Evolutionary conservation across 345 rosid genomes (phyloP), one percentile per base, ranked within the genome.

Genomic region (Arabis hirsuta): DNA sequence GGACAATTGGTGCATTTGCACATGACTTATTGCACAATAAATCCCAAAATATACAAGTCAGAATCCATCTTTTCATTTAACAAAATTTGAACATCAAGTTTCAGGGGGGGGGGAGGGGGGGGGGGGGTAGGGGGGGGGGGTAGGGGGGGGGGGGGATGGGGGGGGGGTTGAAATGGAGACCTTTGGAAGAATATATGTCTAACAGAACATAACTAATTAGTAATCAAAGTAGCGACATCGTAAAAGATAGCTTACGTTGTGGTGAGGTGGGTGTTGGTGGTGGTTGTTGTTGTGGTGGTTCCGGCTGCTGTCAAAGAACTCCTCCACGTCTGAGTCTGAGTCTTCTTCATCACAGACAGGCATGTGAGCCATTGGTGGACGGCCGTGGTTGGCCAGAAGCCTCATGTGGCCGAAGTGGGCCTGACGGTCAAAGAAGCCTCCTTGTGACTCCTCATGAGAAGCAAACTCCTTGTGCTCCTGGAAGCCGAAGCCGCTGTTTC

Each of bases 301-400:
- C 1, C 0, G 38, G 29, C 32, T 44, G 20, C 52, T 45, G 58
- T 61, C 38, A 61, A 7, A 67, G 43, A 3, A 45, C 38, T 75
- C 76, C 27, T 64, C 78, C 31, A 29, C 62, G 12, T 74, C 73
- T 38, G 78, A 74, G 39, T 67, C 60, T 12, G 47, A 39, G 27
- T 73, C 62, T 56, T 66, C 78, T 45, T 75, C 73, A 10, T 53
- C 64, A 14, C 50, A 68, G 20, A 11, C 19, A 36, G 73, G 6
- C 78, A 67, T 74, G 51, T 53, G 73, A 67, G 51, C 1, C 79
- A 75, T 61, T 36, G 73, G 69, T 53, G 74, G 56, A 68, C 74
- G 73, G 19, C 73, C 69, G 36, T 75, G 74, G 52, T 53, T 67
- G 13, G 14, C 63, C 8, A 73, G 78, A 50, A 66, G 73, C 69